These are phyloP conservation scores for Botrytis cinerea DNA, from an alignment of 2,329 filamentous ascomycete genomes.

Conservation along the genomic window DNA sequence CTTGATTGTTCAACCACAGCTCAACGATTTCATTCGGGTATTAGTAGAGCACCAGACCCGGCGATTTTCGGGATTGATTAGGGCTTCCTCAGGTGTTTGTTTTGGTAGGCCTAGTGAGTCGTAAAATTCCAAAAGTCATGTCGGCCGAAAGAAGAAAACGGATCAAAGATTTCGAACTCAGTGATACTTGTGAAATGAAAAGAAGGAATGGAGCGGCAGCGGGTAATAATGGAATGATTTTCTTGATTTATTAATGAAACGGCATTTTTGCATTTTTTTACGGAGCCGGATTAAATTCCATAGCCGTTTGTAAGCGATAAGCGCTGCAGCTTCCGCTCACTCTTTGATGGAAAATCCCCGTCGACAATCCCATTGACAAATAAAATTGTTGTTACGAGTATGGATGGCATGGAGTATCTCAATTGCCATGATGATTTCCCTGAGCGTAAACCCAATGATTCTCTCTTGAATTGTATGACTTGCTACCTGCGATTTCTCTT, in stretches of 20 bases:
- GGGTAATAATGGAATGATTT: slow-evolving; percentile 1
- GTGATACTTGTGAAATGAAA: neutral
- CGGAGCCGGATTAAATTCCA: slow-evolving; percentile 21
- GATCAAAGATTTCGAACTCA: neutral
- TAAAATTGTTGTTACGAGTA: neutral
- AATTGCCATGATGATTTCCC: neutral
- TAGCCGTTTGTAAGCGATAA: slow-evolving; percentile 13
- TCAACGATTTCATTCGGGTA: slow-evolving; percentile 15
- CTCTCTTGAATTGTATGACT: neutral
- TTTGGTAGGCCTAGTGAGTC: slow-evolving; percentile 12
- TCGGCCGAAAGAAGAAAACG: neutral
- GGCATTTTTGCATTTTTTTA: slow-evolving; percentile 20
- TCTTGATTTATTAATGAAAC: slow-evolving; percentile 12
- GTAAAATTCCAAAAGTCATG: slow-evolving; percentile 21
- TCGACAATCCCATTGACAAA: neutral
- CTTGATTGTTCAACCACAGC: slow-evolving; percentile 1
- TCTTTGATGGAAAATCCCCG: neutral
- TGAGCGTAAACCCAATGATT: neutral
- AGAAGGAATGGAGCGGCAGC: neutral
- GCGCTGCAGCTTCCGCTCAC: neutral
- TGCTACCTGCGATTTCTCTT: neutral
- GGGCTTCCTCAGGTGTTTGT: slow-evolving; percentile 1
- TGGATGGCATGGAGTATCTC: neutral
- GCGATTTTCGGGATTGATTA: neutral
- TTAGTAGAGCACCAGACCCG: neutral